Evolutionary conservation across 2,329 filamentous ascomycete species (phyloP).

Genomic region (Ceratocystis diversiconidia): DNA sequence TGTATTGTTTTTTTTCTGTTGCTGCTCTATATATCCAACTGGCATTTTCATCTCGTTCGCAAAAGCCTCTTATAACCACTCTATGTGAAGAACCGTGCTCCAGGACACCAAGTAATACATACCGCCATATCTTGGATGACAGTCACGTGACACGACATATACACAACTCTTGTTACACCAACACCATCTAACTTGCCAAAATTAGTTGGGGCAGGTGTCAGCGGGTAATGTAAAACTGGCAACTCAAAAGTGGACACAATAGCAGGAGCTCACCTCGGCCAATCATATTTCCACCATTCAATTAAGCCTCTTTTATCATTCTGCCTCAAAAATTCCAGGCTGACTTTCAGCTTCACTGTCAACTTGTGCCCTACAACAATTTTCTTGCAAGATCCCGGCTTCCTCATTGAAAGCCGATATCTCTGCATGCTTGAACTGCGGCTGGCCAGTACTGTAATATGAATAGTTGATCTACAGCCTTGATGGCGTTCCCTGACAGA

Average conservation of each 20-base stretch:
- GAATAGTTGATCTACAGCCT: neutral
- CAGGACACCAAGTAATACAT: too few relatives aligned
- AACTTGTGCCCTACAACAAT: neutral
- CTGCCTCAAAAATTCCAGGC: neutral
- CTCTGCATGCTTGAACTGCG: neutral
- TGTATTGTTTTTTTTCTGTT: neutral
- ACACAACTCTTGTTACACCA: neutral
- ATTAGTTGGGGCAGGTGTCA: neutral
- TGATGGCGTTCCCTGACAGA: conserved; percentile 34
- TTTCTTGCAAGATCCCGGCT: neutral
- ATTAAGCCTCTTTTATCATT: neutral
- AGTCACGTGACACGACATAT: neutral
- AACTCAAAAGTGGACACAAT: neutral
- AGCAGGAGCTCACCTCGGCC: neutral
- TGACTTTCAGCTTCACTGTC: neutral
- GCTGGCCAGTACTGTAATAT: neutral
- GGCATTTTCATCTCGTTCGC: neutral
- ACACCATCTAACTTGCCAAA: neutral
- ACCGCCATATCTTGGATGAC: neutral
- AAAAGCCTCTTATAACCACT: neutral
- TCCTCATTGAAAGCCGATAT: neutral
- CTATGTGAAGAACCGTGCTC: neutral
- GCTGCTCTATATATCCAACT: neutral
- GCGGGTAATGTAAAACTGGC: neutral
- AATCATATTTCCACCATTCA: neutral